phyloP scores from a whole-genome alignment of 345 rosid genomes.

The Eutrema yunnanense region DNA sequence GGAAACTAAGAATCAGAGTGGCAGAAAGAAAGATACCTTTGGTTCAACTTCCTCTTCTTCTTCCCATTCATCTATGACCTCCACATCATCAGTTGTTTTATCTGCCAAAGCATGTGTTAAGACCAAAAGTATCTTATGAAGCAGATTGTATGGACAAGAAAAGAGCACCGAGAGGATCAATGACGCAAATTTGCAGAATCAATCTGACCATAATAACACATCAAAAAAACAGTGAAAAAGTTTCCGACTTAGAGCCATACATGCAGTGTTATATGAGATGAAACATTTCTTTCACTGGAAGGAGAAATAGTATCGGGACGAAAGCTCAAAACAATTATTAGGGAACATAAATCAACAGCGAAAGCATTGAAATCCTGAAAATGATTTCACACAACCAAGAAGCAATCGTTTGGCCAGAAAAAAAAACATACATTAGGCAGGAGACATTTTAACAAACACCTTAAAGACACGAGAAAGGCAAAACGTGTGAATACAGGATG shows the following conservation, averaged over 20 bases:
- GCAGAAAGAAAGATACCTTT: slow-evolving; percentile 27
- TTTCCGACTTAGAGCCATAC: not conserved
- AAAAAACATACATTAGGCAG: not conserved
- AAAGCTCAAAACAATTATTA: not conserved
- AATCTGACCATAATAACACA: not conserved
- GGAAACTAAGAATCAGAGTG: slow-evolving; percentile 1
- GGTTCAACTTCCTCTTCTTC: slow-evolving; percentile 73
- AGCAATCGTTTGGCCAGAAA: not conserved
- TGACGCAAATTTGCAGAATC: not conserved
- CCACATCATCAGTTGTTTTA: slow-evolving; percentile 44
- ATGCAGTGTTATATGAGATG: not conserved
- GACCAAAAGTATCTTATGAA: not conserved
- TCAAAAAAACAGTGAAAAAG: not conserved
- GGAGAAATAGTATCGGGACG: not conserved
- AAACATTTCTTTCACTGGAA: not conserved
- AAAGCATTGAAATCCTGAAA: not conserved
- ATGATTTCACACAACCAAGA: not conserved
- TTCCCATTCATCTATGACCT: slow-evolving; percentile 63
- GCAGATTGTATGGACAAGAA: not conserved
- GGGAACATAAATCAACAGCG: not conserved
- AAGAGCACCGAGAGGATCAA: not conserved
- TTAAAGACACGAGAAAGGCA: slow-evolving; percentile 1
- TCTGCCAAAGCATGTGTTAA: slow-evolving; percentile 33
- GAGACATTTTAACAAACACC: slow-evolving; percentile 29
- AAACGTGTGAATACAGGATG: not conserved